Base-by-base conservation (phyloP, 2,329 filamentous ascomycete species). In the Cyphellophora europaea region DNA sequence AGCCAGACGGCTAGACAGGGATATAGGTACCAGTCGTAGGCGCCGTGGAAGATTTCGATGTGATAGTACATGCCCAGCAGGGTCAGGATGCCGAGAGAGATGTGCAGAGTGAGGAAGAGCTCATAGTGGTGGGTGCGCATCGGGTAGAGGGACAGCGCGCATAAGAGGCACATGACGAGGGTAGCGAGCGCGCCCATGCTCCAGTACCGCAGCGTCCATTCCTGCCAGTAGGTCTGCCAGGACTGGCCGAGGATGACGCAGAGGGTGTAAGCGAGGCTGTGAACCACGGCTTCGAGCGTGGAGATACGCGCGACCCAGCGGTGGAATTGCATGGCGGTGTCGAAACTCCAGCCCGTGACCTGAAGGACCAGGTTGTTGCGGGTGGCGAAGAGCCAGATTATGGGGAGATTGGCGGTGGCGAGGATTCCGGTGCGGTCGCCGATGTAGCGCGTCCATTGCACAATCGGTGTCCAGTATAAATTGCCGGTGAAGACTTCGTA, bases 321-420 rank as follows among this genome's bases (percentile, higher is more conserved):
- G 52, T 83, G 79, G 33, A 82, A 81, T 19, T 73, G 66, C 44
- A 74, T 82, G 48, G 74, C 82, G 0, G 74, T 76, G 2, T 67
- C 67, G 50, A 79, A 82, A 6, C 72, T 74, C 77, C 79, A 83
- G 0, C 78, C 78, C 0, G 79, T 82, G 1, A 76, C 50, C 74
- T 74, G 79, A 35, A 80, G 59, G 10, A 82, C 62, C 0, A 76
- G 47, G 33, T 82, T 80, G 41, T 83, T 83, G 6, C 79, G 64
- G 49, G 73, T 72, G 0, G 71, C 73, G 44, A 83, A 82, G 0
- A 82, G 53, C 75, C 76, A 82, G 0, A 82, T 57, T 2, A 79
- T 47, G 0, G 75, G 74, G 5, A 82, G 65, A 42, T 79, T 79
- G 4, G 71, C 72, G 44, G 77, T 71, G 0, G 75, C 71, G 16